These are phyloP conservation scores for Ceratocystis destructans DNA, from an alignment of 2,329 filamentous ascomycete species.

Conservation along the genomic window DNA sequence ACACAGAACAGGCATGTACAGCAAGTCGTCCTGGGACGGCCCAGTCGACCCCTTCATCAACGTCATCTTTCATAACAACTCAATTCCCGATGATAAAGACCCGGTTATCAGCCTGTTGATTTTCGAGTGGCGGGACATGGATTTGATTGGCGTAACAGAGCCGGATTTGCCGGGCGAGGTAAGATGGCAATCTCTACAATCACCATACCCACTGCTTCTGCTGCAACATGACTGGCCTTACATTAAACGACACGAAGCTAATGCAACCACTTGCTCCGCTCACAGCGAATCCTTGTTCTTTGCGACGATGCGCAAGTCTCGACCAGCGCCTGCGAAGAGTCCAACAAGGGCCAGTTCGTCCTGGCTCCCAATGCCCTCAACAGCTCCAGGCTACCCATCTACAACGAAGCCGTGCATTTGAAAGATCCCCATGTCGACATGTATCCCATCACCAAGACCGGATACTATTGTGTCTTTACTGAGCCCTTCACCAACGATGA, in stretches of 20 bases:
- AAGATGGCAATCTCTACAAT: slow-evolving; percentile 22
- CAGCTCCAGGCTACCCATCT: slow-evolving; percentile 55
- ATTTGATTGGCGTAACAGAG: slow-evolving; percentile 57
- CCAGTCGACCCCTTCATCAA: slow-evolving; percentile 78
- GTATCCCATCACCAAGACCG: slow-evolving; percentile 77
- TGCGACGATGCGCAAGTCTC: slow-evolving; percentile 62
- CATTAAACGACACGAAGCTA: slow-evolving; percentile 30
- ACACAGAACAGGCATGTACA: slow-evolving; percentile 66
- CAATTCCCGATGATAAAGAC: slow-evolving; percentile 46
- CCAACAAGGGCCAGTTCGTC: slow-evolving; percentile 75
- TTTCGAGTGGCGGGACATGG: slow-evolving; percentile 85
- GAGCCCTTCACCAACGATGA: slow-evolving; percentile 52
- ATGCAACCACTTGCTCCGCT: slow-evolving; percentile 12
- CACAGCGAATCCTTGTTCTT: slow-evolving; percentile 37
- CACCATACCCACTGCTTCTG: background rate
- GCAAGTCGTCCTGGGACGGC: slow-evolving; percentile 75
- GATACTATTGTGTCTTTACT: slow-evolving; percentile 89
- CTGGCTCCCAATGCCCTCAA: slow-evolving; percentile 62
- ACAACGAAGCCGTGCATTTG: slow-evolving; percentile 69
- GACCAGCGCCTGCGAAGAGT: slow-evolving; percentile 56
- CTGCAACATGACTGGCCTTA: background rate
- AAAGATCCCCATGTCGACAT: slow-evolving; percentile 61
- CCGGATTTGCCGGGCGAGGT: slow-evolving; percentile 42
- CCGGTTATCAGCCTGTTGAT: slow-evolving; percentile 72
- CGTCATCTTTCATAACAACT: slow-evolving; percentile 56